Evolutionary conservation across 306 rosid species (phyloP).

Genomic region (Ceratonia siliqua): DNA sequence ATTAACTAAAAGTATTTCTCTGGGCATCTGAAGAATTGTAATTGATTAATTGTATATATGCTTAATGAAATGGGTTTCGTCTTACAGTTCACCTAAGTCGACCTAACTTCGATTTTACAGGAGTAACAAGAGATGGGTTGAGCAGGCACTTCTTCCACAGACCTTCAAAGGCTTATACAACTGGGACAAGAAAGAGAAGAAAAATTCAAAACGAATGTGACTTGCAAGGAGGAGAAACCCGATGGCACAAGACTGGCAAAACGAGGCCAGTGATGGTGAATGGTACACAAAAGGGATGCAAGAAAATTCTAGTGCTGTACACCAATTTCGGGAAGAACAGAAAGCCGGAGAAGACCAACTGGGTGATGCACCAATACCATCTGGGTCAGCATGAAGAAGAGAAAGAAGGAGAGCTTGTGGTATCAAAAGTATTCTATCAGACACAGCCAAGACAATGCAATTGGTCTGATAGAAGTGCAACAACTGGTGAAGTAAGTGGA

Average conservation of each 20-base stretch:
- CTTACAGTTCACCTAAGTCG: conserved; percentile 56
- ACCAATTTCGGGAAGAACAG: conserved; percentile 94
- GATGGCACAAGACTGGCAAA: conserved; percentile 99
- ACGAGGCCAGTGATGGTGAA: conserved; percentile 88
- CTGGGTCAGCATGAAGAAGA: conserved; percentile 88
- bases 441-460: conserved; percentile 96
- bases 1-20: background rate
- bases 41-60: too few relatives aligned
- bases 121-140: conserved; percentile 90
- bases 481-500: conserved; percentile 51
- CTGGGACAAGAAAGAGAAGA: conserved; percentile 92
- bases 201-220: conserved; percentile 88
- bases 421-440: conserved; percentile 89
- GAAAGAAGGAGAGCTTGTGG: conserved; percentile 94
- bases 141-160: conserved; percentile 96
- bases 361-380: conserved; percentile 99
- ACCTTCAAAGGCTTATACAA: conserved; percentile 97
- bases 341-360: conserved; percentile 91
- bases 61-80: background rate
- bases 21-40: conserved; percentile 16
- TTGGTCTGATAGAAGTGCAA: conserved; percentile 69
- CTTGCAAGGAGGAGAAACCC: conserved; percentile 80
- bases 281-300: conserved; percentile 92
- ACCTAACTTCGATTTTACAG: conserved; percentile 70
- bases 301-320: conserved; percentile 88